Evolutionary conservation across 345 rosid species (phyloP), one percentile per base, ranked within the genome.

Genomic region (Pugionium cornutum): DNA sequence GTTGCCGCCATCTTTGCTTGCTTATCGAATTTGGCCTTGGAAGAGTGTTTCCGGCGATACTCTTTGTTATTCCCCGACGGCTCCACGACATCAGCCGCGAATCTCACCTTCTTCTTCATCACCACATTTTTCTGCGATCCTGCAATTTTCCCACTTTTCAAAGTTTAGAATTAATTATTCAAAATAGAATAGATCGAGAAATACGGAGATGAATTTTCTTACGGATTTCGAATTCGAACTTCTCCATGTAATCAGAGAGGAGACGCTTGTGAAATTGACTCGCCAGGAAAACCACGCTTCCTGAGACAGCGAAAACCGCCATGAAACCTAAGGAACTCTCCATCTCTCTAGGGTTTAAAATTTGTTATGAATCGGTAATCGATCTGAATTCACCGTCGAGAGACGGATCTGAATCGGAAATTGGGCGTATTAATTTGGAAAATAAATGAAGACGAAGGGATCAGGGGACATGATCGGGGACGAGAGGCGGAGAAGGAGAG

Each of bases 241-340:
- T 80, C 64, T 83, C 75, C 87, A 92, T 84, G 89, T 83, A 89
- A 68, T 88, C 80, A 6, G 98, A 86, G 67, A 86, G 79, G 59
- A 86, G 89, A 58, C 87, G 94, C 46, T 84, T 88, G 34, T 92
- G 91, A 53, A 75, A 67, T 67, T 86, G 87, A 39, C 76, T 75
- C 28, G 94, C 91, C 4, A 92, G 54, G 44, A 92, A 73, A 52
- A 82, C 90, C 0, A 92, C 88, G 64, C 96, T 83, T 39, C 96
- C 97, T 0, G 98, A 92, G 47, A 86, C 92, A 3, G 87, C 98
- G 52, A 85, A 83, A 9, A 88, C 97, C 6, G 96, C 86, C 84
- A 92, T 69, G 66, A 87, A 77, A 35, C 87, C 86, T 59, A 78
- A 30, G 0, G 84, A 78, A 37, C 66, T 76, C 66, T 79, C 81